Conservation (phyloP, 2,329 filamentous ascomycete genomes). For the Phialophora chinensis region DNA sequence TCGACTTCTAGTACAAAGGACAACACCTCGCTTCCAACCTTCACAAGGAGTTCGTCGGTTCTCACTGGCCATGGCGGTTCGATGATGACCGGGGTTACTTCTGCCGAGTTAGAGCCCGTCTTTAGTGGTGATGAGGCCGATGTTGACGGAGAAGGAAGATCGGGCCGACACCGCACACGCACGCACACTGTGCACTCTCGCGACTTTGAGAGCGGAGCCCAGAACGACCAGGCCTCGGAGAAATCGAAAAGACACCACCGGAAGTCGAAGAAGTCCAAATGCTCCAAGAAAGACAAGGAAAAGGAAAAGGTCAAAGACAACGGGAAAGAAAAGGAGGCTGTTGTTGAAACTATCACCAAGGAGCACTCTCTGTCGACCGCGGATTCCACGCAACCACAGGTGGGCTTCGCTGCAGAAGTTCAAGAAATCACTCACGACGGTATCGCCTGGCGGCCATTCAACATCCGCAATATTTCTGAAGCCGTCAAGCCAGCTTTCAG, state of each 20-base stretch:
- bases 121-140: slow-evolving; percentile 62
- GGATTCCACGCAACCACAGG: slow-evolving; percentile 47
- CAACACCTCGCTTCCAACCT: slow-evolving; percentile 54
- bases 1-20: slow-evolving; percentile 75
- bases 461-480: slow-evolving; percentile 64
- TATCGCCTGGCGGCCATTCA: slow-evolving; percentile 57
- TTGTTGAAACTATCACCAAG: slow-evolving; percentile 15
- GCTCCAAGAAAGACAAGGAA: slow-evolving; percentile 35
- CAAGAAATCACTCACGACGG: slow-evolving; percentile 42
- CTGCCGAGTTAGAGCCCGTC: slow-evolving; percentile 35
- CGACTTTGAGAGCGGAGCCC: slow-evolving; percentile 53
- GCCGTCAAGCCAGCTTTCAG: slow-evolving; percentile 54
- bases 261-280: slow-evolving; percentile 38
- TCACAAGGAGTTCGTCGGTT: slow-evolving; percentile 48
- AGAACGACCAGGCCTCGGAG: slow-evolving; percentile 34
- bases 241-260: slow-evolving; percentile 45
- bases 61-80: slow-evolving; percentile 42
- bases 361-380: slow-evolving; percentile 15
- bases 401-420: slow-evolving; percentile 62
- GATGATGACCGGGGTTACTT: slow-evolving; percentile 21
- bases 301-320: slow-evolving; percentile 42
- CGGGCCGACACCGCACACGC: slow-evolving; percentile 34
- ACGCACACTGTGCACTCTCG: slow-evolving; percentile 45
- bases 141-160: slow-evolving; percentile 52
- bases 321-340: slow-evolving; percentile 44